A percentile compares a stretch with the other conserved stretches of the same genome.
These are phyloP conservation scores for Spinellus fusiger DNA, from an alignment of 192 early-diverging fungal species.

Conservation along the genomic window DNA sequence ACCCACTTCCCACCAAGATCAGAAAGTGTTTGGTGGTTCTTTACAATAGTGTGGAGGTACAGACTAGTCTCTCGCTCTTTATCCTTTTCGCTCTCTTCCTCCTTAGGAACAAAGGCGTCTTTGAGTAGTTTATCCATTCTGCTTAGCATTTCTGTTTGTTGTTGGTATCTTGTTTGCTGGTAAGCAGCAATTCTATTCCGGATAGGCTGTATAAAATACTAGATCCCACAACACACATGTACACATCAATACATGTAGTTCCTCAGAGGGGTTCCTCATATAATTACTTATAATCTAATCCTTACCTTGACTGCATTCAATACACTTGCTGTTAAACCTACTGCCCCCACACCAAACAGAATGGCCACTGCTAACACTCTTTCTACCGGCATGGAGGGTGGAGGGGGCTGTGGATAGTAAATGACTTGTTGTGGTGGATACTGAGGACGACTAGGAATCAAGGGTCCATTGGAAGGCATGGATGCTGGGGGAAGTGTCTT, in stretches of 20 bases:
- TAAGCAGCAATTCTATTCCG: constrained; percentile 11
- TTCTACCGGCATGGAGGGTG: constrained; percentile 15
- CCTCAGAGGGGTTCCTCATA: neutral
- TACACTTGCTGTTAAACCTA: constrained; percentile 21
- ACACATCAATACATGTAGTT: neutral
- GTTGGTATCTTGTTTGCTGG: constrained; percentile 8
- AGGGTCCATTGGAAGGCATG: neutral
- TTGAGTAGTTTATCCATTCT: neutral
- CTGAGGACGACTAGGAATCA: constrained; percentile 14
- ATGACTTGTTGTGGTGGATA: constrained; percentile 16
- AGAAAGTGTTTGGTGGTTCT: neutral
- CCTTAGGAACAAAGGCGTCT: neutral
- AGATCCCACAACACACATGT: neutral
- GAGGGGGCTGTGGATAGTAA: constrained; percentile 18
- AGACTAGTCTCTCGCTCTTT: constrained; percentile 5
- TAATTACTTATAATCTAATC: neutral
- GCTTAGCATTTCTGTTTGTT: neutral
- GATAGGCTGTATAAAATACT: constrained; percentile 16
- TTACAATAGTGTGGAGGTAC: no score
- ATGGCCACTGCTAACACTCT: constrained; percentile 21
- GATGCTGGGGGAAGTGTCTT: neutral
- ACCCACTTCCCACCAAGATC: neutral
- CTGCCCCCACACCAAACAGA: constrained; percentile 15
- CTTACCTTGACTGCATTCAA: constrained; percentile 31
- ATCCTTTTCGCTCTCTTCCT: constrained; percentile 7